Evolutionary conservation across 495 filamentous ascomycete species (phyloP).

Genomic region (Penicillium psychrofluorescens): DNA sequence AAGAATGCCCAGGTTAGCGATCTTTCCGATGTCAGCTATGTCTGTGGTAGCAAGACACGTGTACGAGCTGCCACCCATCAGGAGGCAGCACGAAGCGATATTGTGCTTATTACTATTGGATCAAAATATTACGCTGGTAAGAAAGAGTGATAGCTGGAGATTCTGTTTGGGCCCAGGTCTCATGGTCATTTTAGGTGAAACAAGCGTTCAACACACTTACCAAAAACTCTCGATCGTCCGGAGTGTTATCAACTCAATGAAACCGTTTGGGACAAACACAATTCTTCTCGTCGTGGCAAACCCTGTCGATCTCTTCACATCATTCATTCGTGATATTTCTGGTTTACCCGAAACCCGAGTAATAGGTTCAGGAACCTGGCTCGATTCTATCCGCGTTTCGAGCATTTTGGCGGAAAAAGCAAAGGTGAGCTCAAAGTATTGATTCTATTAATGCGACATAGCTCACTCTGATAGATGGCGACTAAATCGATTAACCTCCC

Average conservation of each 20-base stretch:
- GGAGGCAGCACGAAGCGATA: conserved; percentile 37
- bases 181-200: conserved; percentile 23
- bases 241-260: conserved; percentile 25
- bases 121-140: conserved; percentile 20
- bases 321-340: conserved; percentile 24
- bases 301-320: conserved; percentile 42
- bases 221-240: conserved; percentile 33
- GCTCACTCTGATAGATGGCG: neutral
- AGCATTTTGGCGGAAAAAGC: too few relatives aligned
- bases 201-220: conserved; percentile 27
- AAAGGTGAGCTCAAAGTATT: too few relatives aligned
- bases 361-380: too few relatives aligned
- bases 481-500: conserved; percentile 28
- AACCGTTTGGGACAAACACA: conserved; percentile 26
- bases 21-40: conserved; percentile 34
- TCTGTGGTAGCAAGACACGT: conserved; percentile 15
- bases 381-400: too few relatives aligned
- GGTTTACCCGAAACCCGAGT: conserved; percentile 8
- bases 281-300: conserved; percentile 39
- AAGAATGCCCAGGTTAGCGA: conserved; percentile 38
- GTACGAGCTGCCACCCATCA: conserved; percentile 26
- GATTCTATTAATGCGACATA: too few relatives aligned
- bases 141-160: neutral
- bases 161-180: neutral
- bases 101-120: conserved; percentile 40